phyloP scores from a whole-genome alignment of 2,329 filamentous ascomycete species.

The Ceratocystis variospora region DNA sequence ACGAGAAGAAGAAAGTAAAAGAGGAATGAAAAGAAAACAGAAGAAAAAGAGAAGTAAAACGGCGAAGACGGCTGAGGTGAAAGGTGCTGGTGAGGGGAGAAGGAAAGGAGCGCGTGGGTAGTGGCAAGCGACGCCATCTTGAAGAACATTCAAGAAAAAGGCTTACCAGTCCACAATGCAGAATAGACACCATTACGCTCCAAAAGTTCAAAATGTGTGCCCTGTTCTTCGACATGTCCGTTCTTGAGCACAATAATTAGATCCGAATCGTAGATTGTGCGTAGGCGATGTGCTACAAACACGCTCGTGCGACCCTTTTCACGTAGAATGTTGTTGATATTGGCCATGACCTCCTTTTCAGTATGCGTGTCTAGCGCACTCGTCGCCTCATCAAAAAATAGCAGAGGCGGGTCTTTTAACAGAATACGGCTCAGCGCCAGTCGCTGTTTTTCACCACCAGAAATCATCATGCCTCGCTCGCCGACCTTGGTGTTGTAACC shows the following conservation, averaged over 20 bases:
- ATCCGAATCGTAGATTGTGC: conserved; percentile 89
- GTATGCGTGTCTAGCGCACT: conserved; percentile 87
- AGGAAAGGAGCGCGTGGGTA: no score
- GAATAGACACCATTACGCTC: conserved; percentile 69
- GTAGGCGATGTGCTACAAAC: conserved; percentile 81
- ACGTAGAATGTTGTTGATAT: conserved; percentile 83
- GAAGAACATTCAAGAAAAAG: background rate
- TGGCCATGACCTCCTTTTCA: conserved; percentile 75
- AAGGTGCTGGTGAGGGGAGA: no score
- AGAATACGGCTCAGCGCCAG: conserved; percentile 71
- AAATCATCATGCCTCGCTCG: conserved; percentile 93
- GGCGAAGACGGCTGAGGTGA: no score
- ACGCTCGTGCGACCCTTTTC: conserved; percentile 85
- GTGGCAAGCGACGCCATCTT: no score
- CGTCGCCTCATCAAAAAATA: conserved; percentile 94
- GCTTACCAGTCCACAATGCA: conserved; percentile 77
- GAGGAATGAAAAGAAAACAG: no score
- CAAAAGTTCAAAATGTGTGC: conserved; percentile 74
- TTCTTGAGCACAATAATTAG: conserved; percentile 81
- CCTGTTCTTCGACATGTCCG: conserved; percentile 74
- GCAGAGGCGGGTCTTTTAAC: conserved; percentile 73
- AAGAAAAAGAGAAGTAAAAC: no score
- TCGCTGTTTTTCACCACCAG: conserved; percentile 84
- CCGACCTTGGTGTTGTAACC: conserved; percentile 85
- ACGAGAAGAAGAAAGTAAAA: no score